Conservation (phyloP, 73 alveolate species). For the Effrenium voratum region DNA sequence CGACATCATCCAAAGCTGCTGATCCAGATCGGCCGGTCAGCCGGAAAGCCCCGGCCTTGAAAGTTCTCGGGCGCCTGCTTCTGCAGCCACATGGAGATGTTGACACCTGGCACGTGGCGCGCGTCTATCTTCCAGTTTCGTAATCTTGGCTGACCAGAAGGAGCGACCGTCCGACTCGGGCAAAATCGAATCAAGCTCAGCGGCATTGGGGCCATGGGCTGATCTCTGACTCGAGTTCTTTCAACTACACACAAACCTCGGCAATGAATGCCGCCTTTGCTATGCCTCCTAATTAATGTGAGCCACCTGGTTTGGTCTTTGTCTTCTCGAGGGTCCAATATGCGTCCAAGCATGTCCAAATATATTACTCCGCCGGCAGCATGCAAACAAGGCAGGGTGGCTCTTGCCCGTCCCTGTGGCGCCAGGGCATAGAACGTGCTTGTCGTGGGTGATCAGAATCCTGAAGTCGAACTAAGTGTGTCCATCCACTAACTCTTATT, state of each 20-base stretch:
- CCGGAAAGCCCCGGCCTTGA: constrained; percentile 97
- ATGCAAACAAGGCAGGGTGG: constrained; percentile 34
- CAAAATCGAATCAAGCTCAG: not conserved
- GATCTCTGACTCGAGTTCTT: not conserved
- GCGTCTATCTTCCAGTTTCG: not conserved
- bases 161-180: no score
- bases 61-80: constrained; percentile 99
- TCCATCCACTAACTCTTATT: no score
- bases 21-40: not conserved
- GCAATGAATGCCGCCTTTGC: no score
- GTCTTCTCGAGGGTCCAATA: no score
- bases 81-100: constrained; percentile 98
- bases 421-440: constrained; percentile 99
- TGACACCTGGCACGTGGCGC: constrained; percentile 94
- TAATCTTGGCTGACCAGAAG: not conserved
- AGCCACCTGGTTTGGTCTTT: not conserved
- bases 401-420: constrained; percentile 99
- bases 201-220: not conserved
- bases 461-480: constrained; percentile 95
- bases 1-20: no score
- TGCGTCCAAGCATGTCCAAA: no score
- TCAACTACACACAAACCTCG: not conserved
- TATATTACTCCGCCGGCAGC: no score
- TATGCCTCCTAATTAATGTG: no score
- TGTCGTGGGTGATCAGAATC: constrained; percentile 97